Evolutionary conservation across 2,329 filamentous ascomycete species (phyloP), one percentile per base, ranked within the genome.

Genomic region (Colletotrichum chlorophyti): DNA sequence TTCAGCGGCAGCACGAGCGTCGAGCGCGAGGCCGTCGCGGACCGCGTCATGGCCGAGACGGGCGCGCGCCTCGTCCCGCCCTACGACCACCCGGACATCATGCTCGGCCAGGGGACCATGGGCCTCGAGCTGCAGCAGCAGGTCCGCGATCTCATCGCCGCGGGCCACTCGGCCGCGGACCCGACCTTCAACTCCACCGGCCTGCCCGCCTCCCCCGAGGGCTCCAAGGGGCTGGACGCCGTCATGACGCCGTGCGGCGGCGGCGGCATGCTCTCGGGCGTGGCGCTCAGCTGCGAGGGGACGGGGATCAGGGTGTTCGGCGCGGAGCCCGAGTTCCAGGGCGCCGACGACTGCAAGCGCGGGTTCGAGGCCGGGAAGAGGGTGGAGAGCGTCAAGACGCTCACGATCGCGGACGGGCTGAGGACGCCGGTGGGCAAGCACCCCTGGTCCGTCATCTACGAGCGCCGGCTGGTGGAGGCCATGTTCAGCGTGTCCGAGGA

Each of bases 41-140:
- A 73, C n/a, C 76, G 86, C 4, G 85, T 97, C 6, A 82, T 92
- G 1, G 76, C 78, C 24, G 76, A 87, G 58, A 96, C 91, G 1
- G 88, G 89, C 35, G 93, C 92, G 0, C 85, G 88, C 1, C 79
- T 97, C 9, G 83, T 99, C 5, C 93, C 93, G 51, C 93, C 95
- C 0, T 97, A 97, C 71, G 91, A 98, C 72, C 91, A 98, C 74
- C 90, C 91, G 3, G 86, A 97, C 72, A 93, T 97, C 64, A 90
- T 98, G 53, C 84, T 97, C 1, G 94, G 95, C 0, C 93, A 97
- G 77, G 95, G 94, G n/a, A 98, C 94, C 0, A 80, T 91, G 61
- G 93, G 87, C 0, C 72, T 97, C 5, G 95, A 99, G 73, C 74
- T 97, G 29, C 88, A 93, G 70, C 78, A 83, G 60, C 93, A 98